These are phyloP conservation scores for Penicillium sp. DNA, from an alignment of 2,329 filamentous ascomycete genomes.

Conservation along the genomic window DNA sequence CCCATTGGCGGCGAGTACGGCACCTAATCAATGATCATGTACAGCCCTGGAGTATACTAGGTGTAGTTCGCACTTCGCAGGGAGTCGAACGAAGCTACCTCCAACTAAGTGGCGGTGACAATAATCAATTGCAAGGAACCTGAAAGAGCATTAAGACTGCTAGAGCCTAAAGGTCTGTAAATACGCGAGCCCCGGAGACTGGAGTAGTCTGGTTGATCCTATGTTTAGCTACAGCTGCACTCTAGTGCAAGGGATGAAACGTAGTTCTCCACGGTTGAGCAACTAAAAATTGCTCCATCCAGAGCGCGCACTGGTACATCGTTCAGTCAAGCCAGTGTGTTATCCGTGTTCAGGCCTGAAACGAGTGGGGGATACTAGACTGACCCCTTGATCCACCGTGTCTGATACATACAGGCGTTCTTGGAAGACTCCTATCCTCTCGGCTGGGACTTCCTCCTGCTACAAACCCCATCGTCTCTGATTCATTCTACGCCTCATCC, in stretches of 20 bases:
- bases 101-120: no score
- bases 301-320: background rate
- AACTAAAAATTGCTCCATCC: background rate
- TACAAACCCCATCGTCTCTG: background rate
- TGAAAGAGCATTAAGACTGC: no score
- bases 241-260: background rate
- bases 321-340: background rate
- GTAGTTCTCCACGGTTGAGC: background rate
- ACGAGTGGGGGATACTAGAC: constrained; percentile 2
- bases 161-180: no score
- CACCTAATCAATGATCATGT: no score
- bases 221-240: background rate
- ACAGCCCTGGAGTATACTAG: no score
- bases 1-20: no score
- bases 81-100: no score
- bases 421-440: background rate
- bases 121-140: no score
- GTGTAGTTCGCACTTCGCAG: no score
- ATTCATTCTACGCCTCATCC: background rate
- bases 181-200: no score
- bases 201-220: background rate
- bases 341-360: background rate
- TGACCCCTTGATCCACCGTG: constrained; percentile 10
- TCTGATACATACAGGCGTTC: background rate
- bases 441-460: background rate